Evolutionary conservation across 495 filamentous ascomycete genomes (phyloP), one percentile per base, ranked within the genome.

Genomic region (Annulohypoxylon nitens): DNA sequence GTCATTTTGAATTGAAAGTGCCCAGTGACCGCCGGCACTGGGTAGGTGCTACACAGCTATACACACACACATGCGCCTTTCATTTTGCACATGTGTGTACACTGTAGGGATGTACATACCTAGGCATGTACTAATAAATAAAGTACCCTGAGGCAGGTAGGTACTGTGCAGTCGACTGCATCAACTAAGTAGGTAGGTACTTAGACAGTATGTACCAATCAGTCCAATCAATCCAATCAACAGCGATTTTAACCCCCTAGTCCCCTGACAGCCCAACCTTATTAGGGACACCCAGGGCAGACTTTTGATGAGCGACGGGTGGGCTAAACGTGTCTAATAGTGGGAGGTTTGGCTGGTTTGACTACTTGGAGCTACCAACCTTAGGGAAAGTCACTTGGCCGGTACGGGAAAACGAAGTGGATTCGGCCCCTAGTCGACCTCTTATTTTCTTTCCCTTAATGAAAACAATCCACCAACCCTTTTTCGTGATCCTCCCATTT

Each of bases 381-480:
- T 39, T 54, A 30, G 25, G 23, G 37, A 63, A 68, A 64, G 33
- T 58, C 53, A 68, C 43, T 60, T 73, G 37, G 54, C 59, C 18
- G 50, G 57, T 69, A 69, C 37, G 26, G 61, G 61, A 69, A 69
- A 61, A 69, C 34, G 71, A 59, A 58, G 76, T 78, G 76, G 76
- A 73, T 78, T 78, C 76, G 51, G 70, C 71, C 71, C 71, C 76
- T 66, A 64, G 61, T 76, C 58, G 74, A 67, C 68, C 73, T 71
- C 67, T 78, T 76, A 75, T 78, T 77, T 78, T 74, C 72, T 75
- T 77, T 75, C 72, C 72, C 74, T 67, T 75, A 68, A 71, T 75
- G 64, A 67, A 73, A 78, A 73, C 76, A 69, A 71, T 69, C 70
- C 43, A 69, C 70, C 73, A 67, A 70, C 69, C 72, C 65, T 75